phyloP scores from a whole-genome alignment of 2,329 filamentous ascomycete species.

The Neofusicoccum cordaticola region DNA sequence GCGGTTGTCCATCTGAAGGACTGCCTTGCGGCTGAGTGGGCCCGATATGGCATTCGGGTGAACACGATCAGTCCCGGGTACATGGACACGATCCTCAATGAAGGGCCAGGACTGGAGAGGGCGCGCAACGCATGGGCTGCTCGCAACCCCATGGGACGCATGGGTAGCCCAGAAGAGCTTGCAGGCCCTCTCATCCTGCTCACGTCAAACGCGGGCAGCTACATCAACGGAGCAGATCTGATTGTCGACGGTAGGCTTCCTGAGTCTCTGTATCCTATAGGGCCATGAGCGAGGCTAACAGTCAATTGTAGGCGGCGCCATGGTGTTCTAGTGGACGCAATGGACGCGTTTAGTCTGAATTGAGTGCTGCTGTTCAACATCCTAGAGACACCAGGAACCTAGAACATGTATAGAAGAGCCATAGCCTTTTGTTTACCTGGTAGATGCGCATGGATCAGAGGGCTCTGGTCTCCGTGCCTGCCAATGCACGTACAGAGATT shows the following conservation, averaged over 20 bases:
- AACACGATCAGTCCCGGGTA: slow-evolving; percentile 72
- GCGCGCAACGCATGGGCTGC: slow-evolving; percentile 56
- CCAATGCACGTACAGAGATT: slow-evolving; percentile 9
- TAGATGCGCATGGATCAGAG: background rate
- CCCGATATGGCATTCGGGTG: slow-evolving; percentile 65
- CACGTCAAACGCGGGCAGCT: slow-evolving; percentile 60
- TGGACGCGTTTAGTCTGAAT: no score
- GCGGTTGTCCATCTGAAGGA: slow-evolving; percentile 62
- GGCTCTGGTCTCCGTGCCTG: background rate
- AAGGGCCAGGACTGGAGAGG: slow-evolving; percentile 57
- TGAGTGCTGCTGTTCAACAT: no score
- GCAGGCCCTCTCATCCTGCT: slow-evolving; percentile 62
- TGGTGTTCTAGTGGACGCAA: slow-evolving; percentile 8
- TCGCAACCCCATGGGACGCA: slow-evolving; percentile 62
- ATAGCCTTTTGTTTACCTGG: background rate
- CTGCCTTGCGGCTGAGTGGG: slow-evolving; percentile 71
- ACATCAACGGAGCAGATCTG: slow-evolving; percentile 67
- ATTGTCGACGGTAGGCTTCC: slow-evolving; percentile 55
- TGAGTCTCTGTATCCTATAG: background rate
- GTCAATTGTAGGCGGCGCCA: background rate
- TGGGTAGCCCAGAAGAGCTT: slow-evolving; percentile 63
- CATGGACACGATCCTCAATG: slow-evolving; percentile 74
- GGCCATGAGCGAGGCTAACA: background rate
- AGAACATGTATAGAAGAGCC: background rate
- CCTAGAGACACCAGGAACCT: no score